These are phyloP conservation scores for Vachellia collinsii DNA, from an alignment of 306 rosid genomes.

Conservation along the genomic window DNA sequence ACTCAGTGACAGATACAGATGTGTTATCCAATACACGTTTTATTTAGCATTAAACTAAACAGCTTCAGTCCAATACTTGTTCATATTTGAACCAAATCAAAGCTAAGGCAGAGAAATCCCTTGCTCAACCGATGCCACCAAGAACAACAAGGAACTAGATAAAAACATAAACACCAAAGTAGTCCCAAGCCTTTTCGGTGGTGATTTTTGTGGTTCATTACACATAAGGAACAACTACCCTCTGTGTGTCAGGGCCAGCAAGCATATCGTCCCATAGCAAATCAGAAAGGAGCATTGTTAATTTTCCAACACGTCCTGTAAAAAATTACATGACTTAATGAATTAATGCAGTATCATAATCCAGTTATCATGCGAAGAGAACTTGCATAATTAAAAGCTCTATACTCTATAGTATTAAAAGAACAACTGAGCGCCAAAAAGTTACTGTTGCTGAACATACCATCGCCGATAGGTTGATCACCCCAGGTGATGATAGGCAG, in stretches of 20 bases:
- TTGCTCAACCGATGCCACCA: constrained; percentile 29
- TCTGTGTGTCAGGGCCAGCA: constrained; percentile 66
- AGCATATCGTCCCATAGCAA: constrained; percentile 87
- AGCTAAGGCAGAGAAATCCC: constrained; percentile 24
- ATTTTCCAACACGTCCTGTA: constrained; percentile 79
- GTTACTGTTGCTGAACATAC: constrained; percentile 47
- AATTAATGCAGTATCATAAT: background rate
- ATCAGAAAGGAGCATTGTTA: constrained; percentile 77
- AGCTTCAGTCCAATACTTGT: constrained; percentile 26
- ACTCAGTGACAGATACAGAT: constrained; percentile 21
- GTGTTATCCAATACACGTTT: constrained; percentile 5
- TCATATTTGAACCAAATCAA: constrained; percentile 27
- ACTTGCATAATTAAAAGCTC: background rate
- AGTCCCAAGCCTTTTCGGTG: constrained; percentile 31
- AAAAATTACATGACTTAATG: constrained; percentile 8
- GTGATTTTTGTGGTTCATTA: constrained; percentile 25
- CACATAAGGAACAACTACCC: constrained; percentile 58
- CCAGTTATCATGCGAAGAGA: too few relatives aligned
- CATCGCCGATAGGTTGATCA: constrained; percentile 73
- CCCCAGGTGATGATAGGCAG: constrained; percentile 86
- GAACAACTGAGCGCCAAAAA: background rate
- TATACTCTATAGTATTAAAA: constrained; percentile 18
- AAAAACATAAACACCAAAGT: constrained; percentile 28
- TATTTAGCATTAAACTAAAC: constrained; percentile 30
- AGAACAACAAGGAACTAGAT: constrained; percentile 21